phyloP scores from a whole-genome alignment of 495 filamentous ascomycete genomes.

The Annulohypoxylon moriforme region DNA sequence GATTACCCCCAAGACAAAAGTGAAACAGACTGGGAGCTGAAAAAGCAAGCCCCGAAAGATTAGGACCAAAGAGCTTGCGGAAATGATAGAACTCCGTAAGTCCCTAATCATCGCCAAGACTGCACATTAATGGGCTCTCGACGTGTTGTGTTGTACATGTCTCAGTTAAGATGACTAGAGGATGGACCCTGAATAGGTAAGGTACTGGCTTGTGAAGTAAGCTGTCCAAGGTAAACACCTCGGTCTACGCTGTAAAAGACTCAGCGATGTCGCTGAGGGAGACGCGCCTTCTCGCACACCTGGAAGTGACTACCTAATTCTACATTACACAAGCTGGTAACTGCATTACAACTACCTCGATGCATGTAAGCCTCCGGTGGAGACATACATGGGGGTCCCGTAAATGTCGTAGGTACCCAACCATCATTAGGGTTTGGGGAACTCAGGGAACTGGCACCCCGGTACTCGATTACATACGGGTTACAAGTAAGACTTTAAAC shows the following conservation, averaged over 20 bases:
- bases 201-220: background rate
- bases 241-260: background rate
- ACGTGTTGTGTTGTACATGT: background rate
- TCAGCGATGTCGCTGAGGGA: conserved; percentile 21
- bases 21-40: conserved; percentile 14
- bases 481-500: conserved; percentile 33
- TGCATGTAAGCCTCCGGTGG: conserved; percentile 21
- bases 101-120: background rate
- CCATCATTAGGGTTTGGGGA: conserved; percentile 35
- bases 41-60: conserved; percentile 3
- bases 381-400: conserved; percentile 22
- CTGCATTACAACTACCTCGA: background rate
- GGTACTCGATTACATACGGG: conserved; percentile 35
- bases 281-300: background rate
- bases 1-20: conserved; percentile 1
- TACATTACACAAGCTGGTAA: background rate
- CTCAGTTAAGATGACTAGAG: background rate
- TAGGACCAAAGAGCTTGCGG: conserved; percentile 4
- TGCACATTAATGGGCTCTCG: background rate
- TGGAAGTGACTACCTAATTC: background rate
- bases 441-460: conserved; percentile 31
- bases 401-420: conserved; percentile 21
- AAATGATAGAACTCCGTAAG: background rate
- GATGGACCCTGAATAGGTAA: conserved; percentile 13
- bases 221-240: background rate